phyloP scores from a whole-genome alignment of 2,329 filamentous ascomycete genomes.

The Stenocarpella maydis region DNA sequence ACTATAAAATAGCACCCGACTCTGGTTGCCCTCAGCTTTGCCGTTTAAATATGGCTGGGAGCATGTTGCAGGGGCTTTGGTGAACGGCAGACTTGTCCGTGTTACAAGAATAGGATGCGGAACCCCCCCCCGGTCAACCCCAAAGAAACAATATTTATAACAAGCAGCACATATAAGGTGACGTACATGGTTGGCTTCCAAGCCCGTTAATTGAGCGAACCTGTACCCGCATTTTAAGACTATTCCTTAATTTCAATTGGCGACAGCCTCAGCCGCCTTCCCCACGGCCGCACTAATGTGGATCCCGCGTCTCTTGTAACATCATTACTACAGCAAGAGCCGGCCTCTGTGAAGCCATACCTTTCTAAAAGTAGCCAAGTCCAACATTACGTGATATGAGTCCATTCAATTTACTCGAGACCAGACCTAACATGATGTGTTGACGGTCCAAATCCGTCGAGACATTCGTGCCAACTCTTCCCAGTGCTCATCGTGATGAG shows the following conservation, averaged over 20 bases:
- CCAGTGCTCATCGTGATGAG: neutral
- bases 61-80: neutral
- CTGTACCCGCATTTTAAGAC: neutral
- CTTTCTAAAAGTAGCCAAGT: too few relatives aligned
- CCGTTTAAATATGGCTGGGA: constrained; percentile 1
- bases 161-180: neutral
- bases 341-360: neutral
- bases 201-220: neutral
- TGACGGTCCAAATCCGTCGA: neutral
- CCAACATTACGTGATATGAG: neutral
- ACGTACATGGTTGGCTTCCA: neutral
- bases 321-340: neutral
- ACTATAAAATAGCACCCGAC: constrained; percentile 3
- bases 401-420: neutral
- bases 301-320: neutral
- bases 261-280: neutral
- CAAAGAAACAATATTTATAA: neutral
- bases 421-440: neutral
- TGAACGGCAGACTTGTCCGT: constrained; percentile 8
- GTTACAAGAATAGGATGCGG: neutral
- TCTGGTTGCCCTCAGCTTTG: neutral
- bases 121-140: neutral
- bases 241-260: neutral
- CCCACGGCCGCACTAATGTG: neutral
- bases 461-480: neutral